These are phyloP conservation scores for Casuarina equisetifolia DNA, from an alignment of 306 rosid species.

Conservation along the genomic window DNA sequence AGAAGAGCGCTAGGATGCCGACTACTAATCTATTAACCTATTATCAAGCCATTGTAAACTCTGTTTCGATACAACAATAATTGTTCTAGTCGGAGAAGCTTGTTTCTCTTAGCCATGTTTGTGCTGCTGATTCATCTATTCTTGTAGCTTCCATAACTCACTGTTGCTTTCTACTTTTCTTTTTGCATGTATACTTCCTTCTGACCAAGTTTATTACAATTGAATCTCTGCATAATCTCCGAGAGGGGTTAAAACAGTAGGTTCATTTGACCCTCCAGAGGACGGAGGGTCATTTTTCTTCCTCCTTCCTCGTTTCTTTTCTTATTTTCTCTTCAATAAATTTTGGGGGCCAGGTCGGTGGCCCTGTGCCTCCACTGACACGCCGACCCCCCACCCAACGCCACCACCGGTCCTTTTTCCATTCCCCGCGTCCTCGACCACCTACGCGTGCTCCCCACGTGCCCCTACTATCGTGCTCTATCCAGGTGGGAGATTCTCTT, in stretches of 20 bases:
- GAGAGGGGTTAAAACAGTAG: neutral
- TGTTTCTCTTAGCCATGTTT: neutral
- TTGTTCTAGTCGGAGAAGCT: constrained; percentile 19
- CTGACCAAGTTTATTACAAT: neutral
- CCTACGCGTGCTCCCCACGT: too few species aligned
- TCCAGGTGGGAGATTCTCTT: too few species aligned
- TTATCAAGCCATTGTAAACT: neutral
- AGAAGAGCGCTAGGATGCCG: constrained; percentile 13
- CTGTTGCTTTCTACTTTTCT: neutral
- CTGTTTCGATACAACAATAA: constrained; percentile 5
- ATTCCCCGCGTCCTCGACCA: too few species aligned
- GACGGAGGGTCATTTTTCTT: too few species aligned
- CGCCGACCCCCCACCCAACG: too few species aligned
- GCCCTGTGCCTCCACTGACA: too few species aligned
- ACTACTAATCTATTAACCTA: constrained; percentile 17
- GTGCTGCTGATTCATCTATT: neutral
- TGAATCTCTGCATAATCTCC: neutral
- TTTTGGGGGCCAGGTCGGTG: too few species aligned
- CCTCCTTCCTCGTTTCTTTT: too few species aligned
- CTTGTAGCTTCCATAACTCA: neutral
- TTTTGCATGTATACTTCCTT: neutral
- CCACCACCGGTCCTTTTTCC: too few species aligned
- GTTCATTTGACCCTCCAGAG: neutral
- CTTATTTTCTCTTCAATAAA: too few species aligned
- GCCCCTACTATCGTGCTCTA: too few species aligned